Evolutionary conservation across 768 basidiomycete species (phyloP).

Genomic region (Lactarius hatsudake): DNA sequence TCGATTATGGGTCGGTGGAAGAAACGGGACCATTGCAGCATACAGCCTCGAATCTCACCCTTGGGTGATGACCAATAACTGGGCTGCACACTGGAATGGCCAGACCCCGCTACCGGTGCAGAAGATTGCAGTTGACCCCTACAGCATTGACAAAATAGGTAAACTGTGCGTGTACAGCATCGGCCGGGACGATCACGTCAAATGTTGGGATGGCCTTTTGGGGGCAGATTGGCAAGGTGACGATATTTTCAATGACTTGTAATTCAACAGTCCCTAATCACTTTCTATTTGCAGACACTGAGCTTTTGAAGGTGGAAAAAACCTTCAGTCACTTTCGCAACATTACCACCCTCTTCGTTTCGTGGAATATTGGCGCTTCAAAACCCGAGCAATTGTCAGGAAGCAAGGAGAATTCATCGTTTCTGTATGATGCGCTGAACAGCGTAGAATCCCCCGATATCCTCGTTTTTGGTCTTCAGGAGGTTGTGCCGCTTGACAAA

Average conservation of each 20-base stretch:
- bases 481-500: slow-evolving; percentile 94
- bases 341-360: slow-evolving; percentile 72
- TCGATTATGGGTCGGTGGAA: slow-evolving; percentile 81
- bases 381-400: slow-evolving; percentile 72
- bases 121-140: slow-evolving; percentile 66
- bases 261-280: not conserved
- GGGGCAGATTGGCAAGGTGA: slow-evolving; percentile 84
- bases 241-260: slow-evolving; percentile 31
- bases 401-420: slow-evolving; percentile 67
- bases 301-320: slow-evolving; percentile 69
- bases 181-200: slow-evolving; percentile 68
- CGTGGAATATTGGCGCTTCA: slow-evolving; percentile 92
- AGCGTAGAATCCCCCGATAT: slow-evolving; percentile 81
- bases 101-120: slow-evolving; percentile 49
- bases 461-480: slow-evolving; percentile 93
- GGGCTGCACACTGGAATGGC: slow-evolving; percentile 69
- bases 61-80: slow-evolving; percentile 85
- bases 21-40: slow-evolving; percentile 78
- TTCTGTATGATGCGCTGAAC: slow-evolving; percentile 72
- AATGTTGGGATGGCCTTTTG: slow-evolving; percentile 89
- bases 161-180: slow-evolving; percentile 71
- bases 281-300: slow-evolving; percentile 52
- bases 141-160: slow-evolving; percentile 66
- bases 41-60: slow-evolving; percentile 74
- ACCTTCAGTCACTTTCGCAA: slow-evolving; percentile 79